Evolutionary conservation across 1,139 yeast species (phyloP), one percentile per base, ranked within the genome.

Genomic region (Saccharomyces hybrid): DNA sequence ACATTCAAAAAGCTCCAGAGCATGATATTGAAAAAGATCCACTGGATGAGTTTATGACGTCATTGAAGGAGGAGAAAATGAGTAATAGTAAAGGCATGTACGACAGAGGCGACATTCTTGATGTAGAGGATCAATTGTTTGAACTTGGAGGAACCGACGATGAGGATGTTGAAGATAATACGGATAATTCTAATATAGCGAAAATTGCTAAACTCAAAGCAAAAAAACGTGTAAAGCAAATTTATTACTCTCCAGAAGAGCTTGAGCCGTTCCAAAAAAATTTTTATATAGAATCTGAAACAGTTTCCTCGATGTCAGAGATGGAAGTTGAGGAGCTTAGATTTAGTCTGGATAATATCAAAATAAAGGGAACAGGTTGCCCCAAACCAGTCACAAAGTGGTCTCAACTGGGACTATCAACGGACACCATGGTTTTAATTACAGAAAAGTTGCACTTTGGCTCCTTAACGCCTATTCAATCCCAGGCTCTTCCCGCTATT

Each of bases 401-500:
- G 95, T 75, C 87, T 1, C 95, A 89, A 58, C 74, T 90, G 55
- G 96, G 97, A 0, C 73, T 93, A 0, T 86, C 96, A 0, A 71
- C 81, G 0, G 75, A 76, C 1, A 76, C 84, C 0, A 75, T 81
- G 74, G 70, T 76, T 2, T 76, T 81, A 0, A 75, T 90, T 19
- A 63, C 72, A 1, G 75, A 78, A 1, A 72, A 53, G 23, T 55
- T 68, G 11, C 58, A 58, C 11, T 70, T 60, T 55, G 56, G 57
- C 4, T 50, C 55, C 5, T 62, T 98, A 0, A 88, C 97, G 0
- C 81, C 97, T 0, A 89, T 95, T 55, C 99, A 95, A 69, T 78
- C 91, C 0, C 97, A 91, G 66, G 91, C 97, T 0, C 76, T 91
- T 16, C 99, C 99, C 0, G 86, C 91, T 0, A 82, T 90, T 16